A percentile compares a stretch with the other conserved stretches of the same genome.
Conservation (phyloP, 345 rosid genomes). For the Gossypium longicalyx region DNA sequence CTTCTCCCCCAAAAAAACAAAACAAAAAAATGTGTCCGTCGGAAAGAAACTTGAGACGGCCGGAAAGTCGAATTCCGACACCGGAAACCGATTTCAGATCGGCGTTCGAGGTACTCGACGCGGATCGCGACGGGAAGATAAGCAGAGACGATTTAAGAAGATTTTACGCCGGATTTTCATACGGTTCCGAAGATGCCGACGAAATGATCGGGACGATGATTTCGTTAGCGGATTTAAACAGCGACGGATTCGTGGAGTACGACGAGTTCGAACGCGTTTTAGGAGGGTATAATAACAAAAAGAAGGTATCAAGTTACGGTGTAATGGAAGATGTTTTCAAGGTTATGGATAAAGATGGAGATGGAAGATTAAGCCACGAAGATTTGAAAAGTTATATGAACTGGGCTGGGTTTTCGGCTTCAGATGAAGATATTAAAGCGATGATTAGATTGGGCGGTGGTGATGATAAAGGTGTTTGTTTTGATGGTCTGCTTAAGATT, state of each 20-base stretch:
- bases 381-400: slow-evolving; percentile 72
- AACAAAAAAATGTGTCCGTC: slow-evolving; percentile 44
- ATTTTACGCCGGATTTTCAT: slow-evolving; percentile 47
- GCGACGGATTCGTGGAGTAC: slow-evolving; percentile 78
- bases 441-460: slow-evolving; percentile 66
- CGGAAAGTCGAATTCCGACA: slow-evolving; percentile 5
- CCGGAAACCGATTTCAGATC: slow-evolving; percentile 33
- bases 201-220: slow-evolving; percentile 61
- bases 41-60: slow-evolving; percentile 21
- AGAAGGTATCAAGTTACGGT: slow-evolving; percentile 17
- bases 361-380: slow-evolving; percentile 57
- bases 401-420: slow-evolving; percentile 51
- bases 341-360: slow-evolving; percentile 83
- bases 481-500: slow-evolving; percentile 51
- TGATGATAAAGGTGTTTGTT: slow-evolving; percentile 44
- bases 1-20: background rate
- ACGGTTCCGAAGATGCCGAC: slow-evolving; percentile 31
- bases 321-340: slow-evolving; percentile 55
- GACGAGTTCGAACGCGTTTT: slow-evolving; percentile 74
- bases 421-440: slow-evolving; percentile 62
- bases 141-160: slow-evolving; percentile 61
- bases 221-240: slow-evolving; percentile 62
- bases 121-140: slow-evolving; percentile 84
- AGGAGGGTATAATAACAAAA: background rate
- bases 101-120: slow-evolving; percentile 77